phyloP scores from a whole-genome alignment of 257 asterid genomes.

The Datura wrightii region DNA sequence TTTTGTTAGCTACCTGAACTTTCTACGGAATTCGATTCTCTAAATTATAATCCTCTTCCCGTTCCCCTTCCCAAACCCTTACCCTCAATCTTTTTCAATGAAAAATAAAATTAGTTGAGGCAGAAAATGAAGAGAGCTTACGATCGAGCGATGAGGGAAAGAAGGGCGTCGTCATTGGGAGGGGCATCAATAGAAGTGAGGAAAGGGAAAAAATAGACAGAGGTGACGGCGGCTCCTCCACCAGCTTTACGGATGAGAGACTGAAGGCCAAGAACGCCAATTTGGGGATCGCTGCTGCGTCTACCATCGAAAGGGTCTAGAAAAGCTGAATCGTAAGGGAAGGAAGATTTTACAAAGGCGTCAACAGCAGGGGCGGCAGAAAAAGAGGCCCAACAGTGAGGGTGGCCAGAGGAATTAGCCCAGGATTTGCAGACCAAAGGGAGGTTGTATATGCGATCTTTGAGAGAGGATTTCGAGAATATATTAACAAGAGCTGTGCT shows the following conservation, averaged over 20 bases:
- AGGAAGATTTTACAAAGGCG: conserved; percentile 47
- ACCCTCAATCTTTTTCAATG: too few relatives aligned
- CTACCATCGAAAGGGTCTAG: conserved; percentile 53
- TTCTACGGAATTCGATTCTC: too few relatives aligned
- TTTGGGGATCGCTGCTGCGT: conserved; percentile 37
- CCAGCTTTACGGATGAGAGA: conserved; percentile 45
- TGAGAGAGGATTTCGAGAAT: conserved; percentile 49
- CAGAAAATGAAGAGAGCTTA: conserved; percentile 29
- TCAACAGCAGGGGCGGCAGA: conserved; percentile 12
- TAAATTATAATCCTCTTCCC: too few relatives aligned
- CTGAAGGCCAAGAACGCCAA: conserved; percentile 39
- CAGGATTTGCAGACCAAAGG: conserved; percentile 57
- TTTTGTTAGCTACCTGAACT: too few relatives aligned
- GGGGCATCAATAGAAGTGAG: conserved; percentile 42
- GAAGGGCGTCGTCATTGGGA: conserved; percentile 51
- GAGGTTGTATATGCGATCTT: conserved; percentile 46
- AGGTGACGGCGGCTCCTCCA: conserved; percentile 44
- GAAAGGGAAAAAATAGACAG: conserved; percentile 53
- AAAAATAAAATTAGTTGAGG: neutral
- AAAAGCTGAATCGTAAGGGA: conserved; percentile 37
- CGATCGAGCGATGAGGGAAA: conserved; percentile 44
- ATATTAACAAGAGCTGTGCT: conserved; percentile 46
- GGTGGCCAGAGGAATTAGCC: conserved; percentile 47
- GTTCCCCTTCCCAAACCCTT: too few relatives aligned
- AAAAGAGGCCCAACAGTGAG: conserved; percentile 47